Percentiles rank a stretch among this genome's conserved stretches.
These are phyloP conservation scores for Tulasnella sp. DNA, from an alignment of 768 basidiomycete species.

Conservation along the genomic window DNA sequence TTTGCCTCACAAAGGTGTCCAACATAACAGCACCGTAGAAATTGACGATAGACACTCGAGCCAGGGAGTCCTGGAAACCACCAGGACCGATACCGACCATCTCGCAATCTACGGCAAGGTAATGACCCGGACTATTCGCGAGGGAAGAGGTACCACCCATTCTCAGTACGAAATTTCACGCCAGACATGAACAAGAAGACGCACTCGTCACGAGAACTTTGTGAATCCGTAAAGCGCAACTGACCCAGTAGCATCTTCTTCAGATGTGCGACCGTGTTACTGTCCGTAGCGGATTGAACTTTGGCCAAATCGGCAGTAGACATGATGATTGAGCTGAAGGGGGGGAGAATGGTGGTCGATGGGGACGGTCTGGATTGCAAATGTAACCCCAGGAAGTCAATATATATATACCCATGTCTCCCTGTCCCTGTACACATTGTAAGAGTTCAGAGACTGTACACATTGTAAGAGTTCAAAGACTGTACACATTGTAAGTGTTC, in stretches of 20 bases:
- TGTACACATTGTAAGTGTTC: no score
- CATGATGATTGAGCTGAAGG: no score
- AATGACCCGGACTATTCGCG: slow-evolving; percentile 47
- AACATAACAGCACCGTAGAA: slow-evolving; percentile 68
- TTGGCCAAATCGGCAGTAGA: no score
- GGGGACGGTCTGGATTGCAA: no score
- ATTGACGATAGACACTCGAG: slow-evolving; percentile 84
- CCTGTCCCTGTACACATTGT: slow-evolving; percentile 44
- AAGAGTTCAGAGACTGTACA: slow-evolving; percentile 19
- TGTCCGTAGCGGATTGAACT: slow-evolving; percentile 28
- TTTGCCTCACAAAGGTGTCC: slow-evolving; percentile 78
- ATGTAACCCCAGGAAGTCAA: no score
- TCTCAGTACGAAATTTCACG: background rate
- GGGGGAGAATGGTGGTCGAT: no score
- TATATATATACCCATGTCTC: no score
- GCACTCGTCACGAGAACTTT: no score
- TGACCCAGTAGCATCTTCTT: slow-evolving; percentile 45
- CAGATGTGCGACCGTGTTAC: slow-evolving; percentile 38
- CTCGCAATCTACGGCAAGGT: slow-evolving; percentile 86
- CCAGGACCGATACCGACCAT: slow-evolving; percentile 85
- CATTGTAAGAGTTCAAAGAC: no score
- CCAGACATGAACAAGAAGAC: background rate
- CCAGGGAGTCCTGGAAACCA: slow-evolving; percentile 71
- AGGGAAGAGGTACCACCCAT: no score
- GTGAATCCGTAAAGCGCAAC: slow-evolving; percentile 29